Evolutionary conservation across 352 stramenopile genomes (phyloP).

Genomic region (Pythium folliculosum): DNA sequence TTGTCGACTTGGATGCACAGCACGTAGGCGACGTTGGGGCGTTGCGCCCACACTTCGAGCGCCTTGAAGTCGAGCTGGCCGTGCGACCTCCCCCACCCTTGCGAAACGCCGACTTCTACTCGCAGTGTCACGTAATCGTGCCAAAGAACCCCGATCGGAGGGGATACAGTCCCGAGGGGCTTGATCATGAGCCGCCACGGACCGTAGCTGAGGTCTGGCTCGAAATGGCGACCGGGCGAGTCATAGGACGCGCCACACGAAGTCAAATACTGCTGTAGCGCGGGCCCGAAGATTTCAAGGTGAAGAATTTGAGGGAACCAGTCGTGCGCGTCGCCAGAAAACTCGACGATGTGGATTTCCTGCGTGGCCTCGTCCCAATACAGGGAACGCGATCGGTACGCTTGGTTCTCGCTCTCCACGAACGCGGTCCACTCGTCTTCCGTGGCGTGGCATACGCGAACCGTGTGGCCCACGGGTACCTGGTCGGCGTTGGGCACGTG

Average conservation of each 20-base stretch:
- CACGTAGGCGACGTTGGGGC: neutral
- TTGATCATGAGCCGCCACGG: neutral
- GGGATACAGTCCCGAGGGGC: neutral
- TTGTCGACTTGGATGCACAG: neutral
- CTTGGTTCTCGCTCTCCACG: neutral
- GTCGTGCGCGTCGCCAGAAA: neutral
- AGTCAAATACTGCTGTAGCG: neutral
- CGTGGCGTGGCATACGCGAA: neutral
- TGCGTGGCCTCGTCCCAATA: neutral
- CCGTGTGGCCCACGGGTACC: neutral
- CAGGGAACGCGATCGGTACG: neutral
- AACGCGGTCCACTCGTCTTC: constrained; percentile 1
- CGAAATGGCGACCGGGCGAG: neutral
- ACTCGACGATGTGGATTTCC: neutral
- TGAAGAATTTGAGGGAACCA: neutral
- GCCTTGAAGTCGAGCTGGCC: neutral
- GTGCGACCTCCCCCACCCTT: neutral
- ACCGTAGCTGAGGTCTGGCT: neutral
- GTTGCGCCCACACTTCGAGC: neutral
- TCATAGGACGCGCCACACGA: neutral
- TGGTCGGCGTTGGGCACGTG: neutral
- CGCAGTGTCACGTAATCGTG: neutral
- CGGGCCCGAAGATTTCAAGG: neutral
- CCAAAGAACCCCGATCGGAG: neutral
- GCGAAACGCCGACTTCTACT: neutral